Conservation (phyloP, 345 rosid species). For the Eucalyptus sideroxylon region DNA sequence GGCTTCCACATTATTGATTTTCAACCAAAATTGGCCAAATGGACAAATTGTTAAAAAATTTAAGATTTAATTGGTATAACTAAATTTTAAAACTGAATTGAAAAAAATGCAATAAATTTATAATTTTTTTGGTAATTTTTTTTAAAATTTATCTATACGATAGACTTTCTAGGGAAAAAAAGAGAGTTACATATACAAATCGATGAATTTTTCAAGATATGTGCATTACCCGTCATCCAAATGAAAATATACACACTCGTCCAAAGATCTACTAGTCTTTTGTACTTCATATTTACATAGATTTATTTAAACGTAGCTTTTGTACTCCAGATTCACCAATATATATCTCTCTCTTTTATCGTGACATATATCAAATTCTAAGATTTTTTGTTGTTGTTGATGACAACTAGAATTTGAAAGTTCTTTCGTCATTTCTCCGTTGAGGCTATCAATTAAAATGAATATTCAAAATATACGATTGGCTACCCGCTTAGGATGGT, state of each 20-base stretch:
- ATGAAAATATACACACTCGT: background rate
- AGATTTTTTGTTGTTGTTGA: background rate
- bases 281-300: background rate
- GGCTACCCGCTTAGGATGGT: background rate
- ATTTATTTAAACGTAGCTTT: background rate
- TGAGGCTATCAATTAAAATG: background rate
- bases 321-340: background rate
- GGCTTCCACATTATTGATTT: fast-evolving
- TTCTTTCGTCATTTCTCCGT: background rate
- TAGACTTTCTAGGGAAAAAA: background rate
- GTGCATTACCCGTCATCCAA: background rate
- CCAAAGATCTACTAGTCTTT: background rate
- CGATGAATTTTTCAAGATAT: background rate
- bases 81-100: no score
- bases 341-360: background rate
- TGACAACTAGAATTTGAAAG: background rate
- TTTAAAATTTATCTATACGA: background rate
- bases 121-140: no score
- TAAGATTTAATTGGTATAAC: no score
- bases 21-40: no score
- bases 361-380: background rate
- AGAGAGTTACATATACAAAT: no score
- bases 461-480: background rate
- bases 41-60: no score
- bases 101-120: no score